A percentile compares a stretch with the other conserved stretches of the same genome.
Conservation (phyloP, 768 basidiomycete genomes). For the Podaxis sp. region DNA sequence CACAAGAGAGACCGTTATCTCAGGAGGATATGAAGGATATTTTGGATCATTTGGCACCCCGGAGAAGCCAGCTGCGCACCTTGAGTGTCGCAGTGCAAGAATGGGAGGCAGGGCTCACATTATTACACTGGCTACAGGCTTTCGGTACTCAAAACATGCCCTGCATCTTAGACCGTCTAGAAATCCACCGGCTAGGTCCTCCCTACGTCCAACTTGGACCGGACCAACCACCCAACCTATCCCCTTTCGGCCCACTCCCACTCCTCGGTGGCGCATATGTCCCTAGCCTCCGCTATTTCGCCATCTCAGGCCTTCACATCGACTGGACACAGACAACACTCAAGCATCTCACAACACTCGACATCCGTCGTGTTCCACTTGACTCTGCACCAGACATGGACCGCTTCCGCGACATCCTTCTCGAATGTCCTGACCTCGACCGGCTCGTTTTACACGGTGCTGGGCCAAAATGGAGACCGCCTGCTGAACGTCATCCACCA, state of each 20-base stretch:
- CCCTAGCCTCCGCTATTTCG: conserved; percentile 46
- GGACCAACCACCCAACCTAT: conserved; percentile 31
- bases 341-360: conserved; percentile 58
- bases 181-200: conserved; percentile 57
- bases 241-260: conserved; percentile 31
- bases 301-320: conserved; percentile 58
- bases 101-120: conserved; percentile 51
- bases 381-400: conserved; percentile 46
- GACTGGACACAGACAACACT: conserved; percentile 53
- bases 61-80: conserved; percentile 56
- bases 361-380: conserved; percentile 60
- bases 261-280: conserved; percentile 52
- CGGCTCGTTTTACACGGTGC: conserved; percentile 64
- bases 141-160: conserved; percentile 31
- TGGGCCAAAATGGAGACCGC: conserved; percentile 43
- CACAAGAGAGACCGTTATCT: conserved; percentile 33
- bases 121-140: conserved; percentile 47
- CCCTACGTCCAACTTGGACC: conserved; percentile 44
- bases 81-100: conserved; percentile 55
- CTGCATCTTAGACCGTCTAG: conserved; percentile 56
- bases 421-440: conserved; percentile 43
- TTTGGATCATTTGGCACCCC: conserved; percentile 48
- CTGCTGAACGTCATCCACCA: conserved; percentile 24
- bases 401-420: conserved; percentile 54
- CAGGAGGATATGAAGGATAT: conserved; percentile 42